Evolutionary conservation across 2,329 filamentous ascomycete genomes (phyloP), one percentile per base, ranked within the genome.

Genomic region (Coniella lustricola): DNA sequence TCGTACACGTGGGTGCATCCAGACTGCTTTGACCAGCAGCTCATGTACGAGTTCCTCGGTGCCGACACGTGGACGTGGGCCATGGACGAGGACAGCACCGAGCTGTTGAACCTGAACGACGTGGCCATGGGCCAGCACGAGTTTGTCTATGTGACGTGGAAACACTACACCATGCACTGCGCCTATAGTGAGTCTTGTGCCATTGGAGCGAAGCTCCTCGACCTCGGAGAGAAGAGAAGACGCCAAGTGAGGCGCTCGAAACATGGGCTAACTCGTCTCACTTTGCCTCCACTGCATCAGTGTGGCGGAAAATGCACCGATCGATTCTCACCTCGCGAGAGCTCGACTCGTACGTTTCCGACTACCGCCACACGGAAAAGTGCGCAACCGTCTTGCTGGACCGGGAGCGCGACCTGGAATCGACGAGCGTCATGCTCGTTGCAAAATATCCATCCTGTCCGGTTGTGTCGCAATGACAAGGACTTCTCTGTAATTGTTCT

Each of bases 1-100:
- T 42, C 46, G 12, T 48, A 42, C 32, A 48, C 46, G n/a, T 48
- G 46, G 46, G 46, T 43, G 20, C 46, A 48, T n/a, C 46, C 46
- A 1, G 36, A 41, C 2, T 48, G 46, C 33, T 48, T 48, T 22
- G 46, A 48, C 46, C 46, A 48, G 39, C 38, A 48, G 46, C 46
- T 48, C 20, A 48, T 48, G 46, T 48, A 48, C 17, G 46, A 48
- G 7, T 48, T 48, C 38, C 38, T 48, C 16, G 39, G 46, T 3
- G 38, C 29, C 21, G 32, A 37, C 14, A 33, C 41, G 21, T 48
- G 46, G 46, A 37, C n/a, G 18, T 48, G 46, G 46, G 41, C 41
- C 13, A 18, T 32, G 16, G 38, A 41, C 16, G 39, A 42, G 46
- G 38, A 43, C 14, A 33, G 38, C 32, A 20, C 21, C 4, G 25